Base-by-base conservation (phyloP, 2,329 filamentous ascomycete species). In the Leptographium radiaticola region DNA sequence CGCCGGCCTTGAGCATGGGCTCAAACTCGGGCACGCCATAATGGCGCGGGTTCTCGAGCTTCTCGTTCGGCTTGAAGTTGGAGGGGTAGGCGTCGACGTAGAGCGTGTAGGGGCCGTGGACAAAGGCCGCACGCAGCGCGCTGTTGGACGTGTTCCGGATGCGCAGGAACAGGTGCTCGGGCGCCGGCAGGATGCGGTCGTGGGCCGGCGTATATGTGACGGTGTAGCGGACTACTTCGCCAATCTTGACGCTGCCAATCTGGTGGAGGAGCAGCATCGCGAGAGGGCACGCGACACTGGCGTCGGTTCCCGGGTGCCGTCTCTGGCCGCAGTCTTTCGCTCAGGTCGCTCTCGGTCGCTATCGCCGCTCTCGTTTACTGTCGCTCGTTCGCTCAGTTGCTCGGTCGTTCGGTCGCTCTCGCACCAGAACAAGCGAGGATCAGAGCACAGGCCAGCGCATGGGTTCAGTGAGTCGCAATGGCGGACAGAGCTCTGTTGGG, bases 1-100 rank as follows among this genome's bases (percentile, higher is more conserved):
- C 90, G 34, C 90, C 93, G 10, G 93, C 90, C 73, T 97, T 97
- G 65, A 98, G 78, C 73, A 95, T 91, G 48, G 93, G 91, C 70
- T 98, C 93, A 64, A 93, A 98, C 62, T 95, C 87, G 16, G 93
- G 93, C 1, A 85, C 77, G 48, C 87, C 88, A 70, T 89, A 83
- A 52, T 75, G 75, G 52, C 82, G 78, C 1, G 84, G 77, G 51
- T 84, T 75, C 55, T 83, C 79, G 61, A 86, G 83, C 65, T 88
- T 89, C 59, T 76, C 73, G 68, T 95, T 89, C 2, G 91, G 89
- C 62, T 90, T 79, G 71, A 93, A 97, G 48, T 76, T 80, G 16
- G 86, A 77, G 0, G 91, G 89, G 62, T 94, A 95, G 30, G 89
- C 87, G 51, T 90, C 83, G 49, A 90, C 85, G 63, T 89, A 89